Evolutionary conservation across 2,329 filamentous ascomycete species (phyloP).

Genomic region (Epichloe elymi): DNA sequence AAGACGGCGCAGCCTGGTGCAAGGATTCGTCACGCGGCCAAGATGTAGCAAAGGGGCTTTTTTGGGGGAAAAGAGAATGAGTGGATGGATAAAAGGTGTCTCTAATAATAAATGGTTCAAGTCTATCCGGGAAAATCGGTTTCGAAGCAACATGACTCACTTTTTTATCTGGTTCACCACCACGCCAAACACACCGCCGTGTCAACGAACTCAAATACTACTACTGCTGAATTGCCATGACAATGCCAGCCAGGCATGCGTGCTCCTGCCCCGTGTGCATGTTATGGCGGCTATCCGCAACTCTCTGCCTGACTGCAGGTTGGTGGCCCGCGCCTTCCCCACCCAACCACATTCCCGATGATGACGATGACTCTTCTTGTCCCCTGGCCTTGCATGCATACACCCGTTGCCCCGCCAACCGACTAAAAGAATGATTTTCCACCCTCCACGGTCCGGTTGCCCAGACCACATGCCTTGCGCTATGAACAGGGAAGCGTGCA

Average conservation of each 20-base stretch:
- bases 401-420: slow-evolving; percentile 16
- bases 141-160: neutral
- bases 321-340: neutral
- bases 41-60: slow-evolving; percentile 23
- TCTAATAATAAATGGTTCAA: neutral
- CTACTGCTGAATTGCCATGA: neutral
- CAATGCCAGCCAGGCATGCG: neutral
- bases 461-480: neutral
- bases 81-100: neutral
- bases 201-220: neutral
- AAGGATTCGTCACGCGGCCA: slow-evolving; percentile 33
- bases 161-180: neutral
- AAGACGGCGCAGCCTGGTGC: slow-evolving; percentile 35
- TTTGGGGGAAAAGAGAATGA: neutral
- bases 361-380: neutral
- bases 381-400: too few species aligned
- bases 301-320: neutral
- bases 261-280: too few species aligned
- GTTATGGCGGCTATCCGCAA: neutral
- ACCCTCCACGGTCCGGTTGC: slow-evolving; percentile 6
- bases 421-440: slow-evolving; percentile 3
- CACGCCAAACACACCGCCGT: slow-evolving; percentile 3
- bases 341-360: slow-evolving; percentile 4
- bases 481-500: neutral
- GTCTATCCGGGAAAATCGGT: neutral